Conservation (phyloP, 2,329 filamentous ascomycete genomes). For the Xenoacremonium recifei region DNA sequence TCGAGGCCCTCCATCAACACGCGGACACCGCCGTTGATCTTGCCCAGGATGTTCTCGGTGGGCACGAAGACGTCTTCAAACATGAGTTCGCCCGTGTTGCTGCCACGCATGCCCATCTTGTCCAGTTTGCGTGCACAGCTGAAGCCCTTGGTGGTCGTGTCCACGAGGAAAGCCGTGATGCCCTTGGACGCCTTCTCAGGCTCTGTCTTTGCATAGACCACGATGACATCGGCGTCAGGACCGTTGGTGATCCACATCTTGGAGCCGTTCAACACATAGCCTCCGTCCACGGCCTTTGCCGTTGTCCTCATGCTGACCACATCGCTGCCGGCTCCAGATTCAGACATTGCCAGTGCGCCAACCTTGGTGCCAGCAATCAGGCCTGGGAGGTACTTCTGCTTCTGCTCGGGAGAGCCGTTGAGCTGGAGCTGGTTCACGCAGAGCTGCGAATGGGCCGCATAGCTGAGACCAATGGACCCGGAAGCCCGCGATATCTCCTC, state of each 20-base stretch:
- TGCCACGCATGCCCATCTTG: constrained; percentile 97
- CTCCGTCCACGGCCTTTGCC: constrained; percentile 77
- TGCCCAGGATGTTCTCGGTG: constrained; percentile 74
- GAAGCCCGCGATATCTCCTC: constrained; percentile 91
- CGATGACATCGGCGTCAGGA: constrained; percentile 85
- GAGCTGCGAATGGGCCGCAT: constrained; percentile 92
- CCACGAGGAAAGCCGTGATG: constrained; percentile 92
- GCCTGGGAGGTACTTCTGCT: constrained; percentile 74
- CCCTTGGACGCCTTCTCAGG: constrained; percentile 80
- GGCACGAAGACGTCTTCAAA: constrained; percentile 93
- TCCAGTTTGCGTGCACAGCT: constrained; percentile 87
- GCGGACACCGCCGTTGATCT: constrained; percentile 76
- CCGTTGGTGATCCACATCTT: constrained; percentile 99
- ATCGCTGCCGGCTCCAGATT: constrained; percentile 86
- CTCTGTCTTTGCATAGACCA: constrained; percentile 96
- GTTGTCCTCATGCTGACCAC: constrained; percentile 94
- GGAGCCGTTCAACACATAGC: constrained; percentile 80
- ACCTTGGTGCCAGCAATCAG: constrained; percentile 78
- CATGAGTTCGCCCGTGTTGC: constrained; percentile 90
- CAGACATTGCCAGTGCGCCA: constrained; percentile 91
- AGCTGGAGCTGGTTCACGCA: constrained; percentile 96
- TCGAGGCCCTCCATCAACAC: constrained; percentile 97
- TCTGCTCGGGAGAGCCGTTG: constrained; percentile 79
- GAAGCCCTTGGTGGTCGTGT: constrained; percentile 71
- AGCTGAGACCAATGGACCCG: constrained; percentile 81